phyloP scores from a whole-genome alignment of 169 alveolate genomes.

The Babesia caballi region DNA sequence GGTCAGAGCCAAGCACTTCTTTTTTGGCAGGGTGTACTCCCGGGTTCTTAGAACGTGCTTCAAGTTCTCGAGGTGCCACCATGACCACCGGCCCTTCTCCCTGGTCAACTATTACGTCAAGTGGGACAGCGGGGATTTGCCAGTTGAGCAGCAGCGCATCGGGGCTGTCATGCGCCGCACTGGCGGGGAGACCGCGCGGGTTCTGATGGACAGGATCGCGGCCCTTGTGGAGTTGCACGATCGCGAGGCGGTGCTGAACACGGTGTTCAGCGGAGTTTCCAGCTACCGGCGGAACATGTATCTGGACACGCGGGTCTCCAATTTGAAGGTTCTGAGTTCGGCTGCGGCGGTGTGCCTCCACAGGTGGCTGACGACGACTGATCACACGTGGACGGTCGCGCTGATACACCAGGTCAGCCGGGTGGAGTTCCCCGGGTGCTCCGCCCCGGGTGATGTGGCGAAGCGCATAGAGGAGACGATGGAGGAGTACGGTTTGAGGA shows the following conservation, averaged over 20 bases:
- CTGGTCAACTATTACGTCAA: background rate
- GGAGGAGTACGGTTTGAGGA: background rate
- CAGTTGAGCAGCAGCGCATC: background rate
- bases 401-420: background rate
- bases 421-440: background rate
- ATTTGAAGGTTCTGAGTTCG: background rate
- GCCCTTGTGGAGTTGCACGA: background rate
- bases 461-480: background rate
- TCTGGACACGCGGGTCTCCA: background rate
- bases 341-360: slow-evolving; percentile 1
- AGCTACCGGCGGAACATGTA: background rate
- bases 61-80: slow-evolving; percentile 24
- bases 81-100: slow-evolving; percentile 1
- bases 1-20: slow-evolving; percentile 7
- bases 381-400: background rate
- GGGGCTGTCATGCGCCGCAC: background rate
- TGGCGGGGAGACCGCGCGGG: background rate
- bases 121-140: background rate
- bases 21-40: slow-evolving; percentile 60
- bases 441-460: background rate
- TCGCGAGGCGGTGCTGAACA: background rate
- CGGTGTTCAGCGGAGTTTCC: background rate
- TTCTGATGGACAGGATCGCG: background rate
- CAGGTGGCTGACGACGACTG: background rate
- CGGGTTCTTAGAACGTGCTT: slow-evolving; percentile 11